Base-by-base conservation (phyloP, 306 rosid genomes). In the Malus orientalis region DNA sequence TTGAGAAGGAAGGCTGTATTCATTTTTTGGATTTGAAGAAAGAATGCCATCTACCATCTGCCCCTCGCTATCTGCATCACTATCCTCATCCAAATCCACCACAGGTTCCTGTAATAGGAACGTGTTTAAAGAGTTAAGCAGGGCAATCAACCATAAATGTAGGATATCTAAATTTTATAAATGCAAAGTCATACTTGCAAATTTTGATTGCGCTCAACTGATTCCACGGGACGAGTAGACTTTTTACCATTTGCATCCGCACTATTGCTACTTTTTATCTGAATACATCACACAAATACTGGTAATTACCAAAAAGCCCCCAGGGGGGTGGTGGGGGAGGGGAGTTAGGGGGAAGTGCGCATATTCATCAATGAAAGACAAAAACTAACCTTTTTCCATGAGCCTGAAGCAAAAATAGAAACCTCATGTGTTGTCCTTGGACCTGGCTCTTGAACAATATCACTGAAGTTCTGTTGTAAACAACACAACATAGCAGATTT, bases 1-100 rank as follows among this genome's bases (percentile, higher is more conserved):
- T 84, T 95, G 97, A 84, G 99, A 90, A 70, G 99, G 99, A 82
- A 95, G 96, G 73, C 88, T 88, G 76, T 95, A 92, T 8, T 92
- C 87, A 32, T 30, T 45, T 64, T 64, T 64, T 53, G 87, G 88
- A 78, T 80, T 91, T 19, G 89, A 81, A 70, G 92, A 76, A 65
- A 90, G 74, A 77, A 81, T 75, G 59, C 97, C 98, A 76, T 94
- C 97, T 47, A 87, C 92, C 96, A 90, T 89, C 77, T 84, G 85
- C 55, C 88, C 90, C 82, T 88, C 97, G 44, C 88, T 78, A 78
- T 95, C 96, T 30, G 90, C 75, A 80, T 86, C 97, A 29, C 90
- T 92, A 64, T 84, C 88, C 74, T 84, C 97, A 74, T 76, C 84
- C 64, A 85, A 59, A 29, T 84, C 88, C 64, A 79, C 83, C 81